These are phyloP conservation scores for Salmacisia buchloeana DNA, from an alignment of 1,284 basidiomycete species.

Conservation along the genomic window DNA sequence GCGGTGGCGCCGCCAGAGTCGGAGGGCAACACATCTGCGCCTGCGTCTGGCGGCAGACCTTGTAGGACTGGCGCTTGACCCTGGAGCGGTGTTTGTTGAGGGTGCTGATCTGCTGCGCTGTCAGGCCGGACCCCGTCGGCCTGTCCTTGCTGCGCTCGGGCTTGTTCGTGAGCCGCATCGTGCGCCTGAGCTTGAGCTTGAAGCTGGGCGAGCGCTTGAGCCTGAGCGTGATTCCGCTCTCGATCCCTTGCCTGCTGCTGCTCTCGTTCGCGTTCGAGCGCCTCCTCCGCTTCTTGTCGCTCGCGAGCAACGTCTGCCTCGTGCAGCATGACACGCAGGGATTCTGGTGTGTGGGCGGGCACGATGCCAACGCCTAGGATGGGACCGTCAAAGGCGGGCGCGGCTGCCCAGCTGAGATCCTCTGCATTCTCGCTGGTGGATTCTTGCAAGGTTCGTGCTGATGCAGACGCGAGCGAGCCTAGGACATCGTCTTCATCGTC, in stretches of 20 bases:
- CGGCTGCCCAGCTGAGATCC: slow-evolving; percentile 4
- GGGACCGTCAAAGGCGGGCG: slow-evolving; percentile 21
- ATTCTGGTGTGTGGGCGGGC: slow-evolving; percentile 27
- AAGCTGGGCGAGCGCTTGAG: slow-evolving; percentile 15
- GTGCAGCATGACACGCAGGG: slow-evolving; percentile 14
- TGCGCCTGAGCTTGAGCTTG: slow-evolving; percentile 3
- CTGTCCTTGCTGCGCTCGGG: slow-evolving; percentile 14
- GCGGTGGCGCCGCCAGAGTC: too few species aligned
- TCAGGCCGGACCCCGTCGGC: neutral
- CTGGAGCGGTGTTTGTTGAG: neutral
- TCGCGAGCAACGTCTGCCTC: slow-evolving; percentile 7
- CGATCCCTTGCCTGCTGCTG: neutral
- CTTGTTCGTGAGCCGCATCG: slow-evolving; percentile 14
- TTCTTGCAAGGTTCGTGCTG: neutral
- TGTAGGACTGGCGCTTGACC: too few species aligned
- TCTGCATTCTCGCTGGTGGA: slow-evolving; percentile 12
- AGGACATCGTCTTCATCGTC: neutral
- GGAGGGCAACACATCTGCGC: too few species aligned
- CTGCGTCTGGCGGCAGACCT: too few species aligned
- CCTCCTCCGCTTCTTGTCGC: slow-evolving; percentile 10
- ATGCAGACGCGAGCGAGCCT: neutral
- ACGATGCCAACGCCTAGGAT: slow-evolving; percentile 39
- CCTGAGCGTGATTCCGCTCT: slow-evolving; percentile 12
- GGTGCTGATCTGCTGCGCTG: neutral
- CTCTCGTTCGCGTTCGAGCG: slow-evolving; percentile 6